Evolutionary conservation across 2,329 filamentous ascomycete species (phyloP).

Genomic region (Colletotrichum siamense): DNA sequence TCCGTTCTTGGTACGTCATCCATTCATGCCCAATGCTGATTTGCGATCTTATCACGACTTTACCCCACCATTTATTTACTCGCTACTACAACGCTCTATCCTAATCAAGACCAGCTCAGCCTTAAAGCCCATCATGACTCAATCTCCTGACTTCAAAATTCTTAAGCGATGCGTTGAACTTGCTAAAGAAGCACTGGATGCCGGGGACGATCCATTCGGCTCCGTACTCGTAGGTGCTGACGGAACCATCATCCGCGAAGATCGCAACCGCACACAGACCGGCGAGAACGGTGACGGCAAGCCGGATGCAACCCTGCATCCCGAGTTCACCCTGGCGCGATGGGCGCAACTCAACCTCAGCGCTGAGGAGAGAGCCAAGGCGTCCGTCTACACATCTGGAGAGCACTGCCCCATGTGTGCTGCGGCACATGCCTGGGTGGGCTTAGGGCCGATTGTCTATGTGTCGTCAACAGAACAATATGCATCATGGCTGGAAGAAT

Average conservation of each 20-base stretch:
- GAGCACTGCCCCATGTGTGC: constrained; percentile 44
- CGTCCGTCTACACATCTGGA: constrained; percentile 40
- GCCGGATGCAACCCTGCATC: constrained; percentile 38
- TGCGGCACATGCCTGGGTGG: constrained; percentile 38
- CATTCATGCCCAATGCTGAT: background rate
- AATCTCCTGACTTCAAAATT: constrained; percentile 5
- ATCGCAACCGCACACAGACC: constrained; percentile 39
- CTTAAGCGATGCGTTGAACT: constrained; percentile 31
- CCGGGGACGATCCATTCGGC: constrained; percentile 41
- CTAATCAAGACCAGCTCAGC: rapidly evolving
- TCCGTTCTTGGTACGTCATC: background rate
- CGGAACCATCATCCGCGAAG: constrained; percentile 32
- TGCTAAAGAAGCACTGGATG: constrained; percentile 39
- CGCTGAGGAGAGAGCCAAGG: constrained; percentile 42
- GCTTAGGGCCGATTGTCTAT: constrained; percentile 40
- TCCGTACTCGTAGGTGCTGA: constrained; percentile 36
- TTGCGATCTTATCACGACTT: background rate
- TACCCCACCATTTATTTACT: background rate
- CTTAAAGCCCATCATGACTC: constrained; percentile 6
- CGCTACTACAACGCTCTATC: background rate
- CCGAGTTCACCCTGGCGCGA: constrained; percentile 39
- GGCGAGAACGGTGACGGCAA: constrained; percentile 28
- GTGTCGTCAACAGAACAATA: constrained; percentile 34
- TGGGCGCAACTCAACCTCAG: constrained; percentile 40
- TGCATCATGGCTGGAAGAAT: constrained; percentile 31